Evolutionary conservation across 192 early-diverging fungal species (phyloP).

Genomic region (Tieghemiomyces parasiticus): DNA sequence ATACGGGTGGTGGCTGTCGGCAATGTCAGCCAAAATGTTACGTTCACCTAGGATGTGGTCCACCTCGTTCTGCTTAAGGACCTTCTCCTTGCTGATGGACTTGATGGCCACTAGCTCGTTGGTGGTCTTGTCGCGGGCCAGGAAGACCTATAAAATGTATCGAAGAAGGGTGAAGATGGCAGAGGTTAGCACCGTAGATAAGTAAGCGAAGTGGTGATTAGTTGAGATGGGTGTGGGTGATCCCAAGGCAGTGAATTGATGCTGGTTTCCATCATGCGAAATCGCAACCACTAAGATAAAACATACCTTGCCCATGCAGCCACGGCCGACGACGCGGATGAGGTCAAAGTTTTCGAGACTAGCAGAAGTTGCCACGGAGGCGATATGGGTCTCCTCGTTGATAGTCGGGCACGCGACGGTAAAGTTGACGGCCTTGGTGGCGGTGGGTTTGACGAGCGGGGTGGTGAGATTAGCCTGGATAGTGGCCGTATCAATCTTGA

Average conservation of each 20-base stretch:
- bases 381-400: background rate
- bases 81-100: slow-evolving; percentile 12
- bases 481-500: background rate
- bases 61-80: slow-evolving; percentile 4
- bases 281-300: too few species aligned
- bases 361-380: slow-evolving; percentile 2
- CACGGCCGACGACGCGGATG: slow-evolving; percentile 9
- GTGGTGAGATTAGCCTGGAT: background rate
- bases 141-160: background rate
- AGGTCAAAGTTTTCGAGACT: slow-evolving; percentile 10
- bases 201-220: too few species aligned
- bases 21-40: slow-evolving; percentile 8
- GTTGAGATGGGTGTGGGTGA: too few species aligned
- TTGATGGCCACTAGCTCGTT: slow-evolving; percentile 11
- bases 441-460: background rate
- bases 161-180: too few species aligned
- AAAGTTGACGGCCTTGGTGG: background rate
- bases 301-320: slow-evolving; percentile 13
- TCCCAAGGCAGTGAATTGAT: too few species aligned
- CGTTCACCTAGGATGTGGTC: slow-evolving; percentile 7
- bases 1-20: slow-evolving; percentile 71
- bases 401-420: background rate
- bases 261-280: too few species aligned
- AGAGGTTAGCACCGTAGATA: too few species aligned
- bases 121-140: slow-evolving; percentile 9